Percentiles rank a stretch among this genome's conserved stretches.
These are phyloP conservation scores for Mycena crocata DNA, from an alignment of 768 basidiomycete genomes.

Conservation along the genomic window DNA sequence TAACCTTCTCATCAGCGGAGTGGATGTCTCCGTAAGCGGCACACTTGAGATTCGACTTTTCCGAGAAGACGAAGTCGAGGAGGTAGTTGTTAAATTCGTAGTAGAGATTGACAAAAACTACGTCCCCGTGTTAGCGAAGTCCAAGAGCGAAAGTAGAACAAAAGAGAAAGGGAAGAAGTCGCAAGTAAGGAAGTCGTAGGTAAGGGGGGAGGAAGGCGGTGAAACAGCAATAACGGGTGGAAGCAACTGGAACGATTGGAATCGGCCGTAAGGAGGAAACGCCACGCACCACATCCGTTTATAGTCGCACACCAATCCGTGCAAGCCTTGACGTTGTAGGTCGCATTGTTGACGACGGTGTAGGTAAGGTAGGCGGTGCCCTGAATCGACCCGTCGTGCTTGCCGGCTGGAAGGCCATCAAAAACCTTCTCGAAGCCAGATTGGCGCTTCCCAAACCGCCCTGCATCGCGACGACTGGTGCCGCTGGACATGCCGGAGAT, in stretches of 20 bases:
- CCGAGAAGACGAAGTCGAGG: constrained; percentile 51
- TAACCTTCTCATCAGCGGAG: constrained; percentile 56
- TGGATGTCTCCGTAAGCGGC: constrained; percentile 58
- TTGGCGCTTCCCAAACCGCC: constrained; percentile 36
- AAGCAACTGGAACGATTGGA: not conserved
- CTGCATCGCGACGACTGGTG: constrained; percentile 8
- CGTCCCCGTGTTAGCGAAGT: not conserved
- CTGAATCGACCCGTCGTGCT: constrained; percentile 54
- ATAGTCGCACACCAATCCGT: constrained; percentile 53
- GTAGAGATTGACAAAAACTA: constrained; percentile 62
- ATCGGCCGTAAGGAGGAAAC: not conserved
- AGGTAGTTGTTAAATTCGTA: constrained; percentile 61
- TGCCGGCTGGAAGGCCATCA: constrained; percentile 48
- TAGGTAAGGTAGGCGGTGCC: constrained; percentile 64
- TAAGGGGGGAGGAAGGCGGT: not conserved
- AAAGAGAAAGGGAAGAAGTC: not conserved
- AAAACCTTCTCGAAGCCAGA: constrained; percentile 48
- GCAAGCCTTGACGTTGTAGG: constrained; percentile 58
- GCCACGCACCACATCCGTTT: constrained; percentile 55
- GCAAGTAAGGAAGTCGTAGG: no score
- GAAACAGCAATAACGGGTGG: not conserved
- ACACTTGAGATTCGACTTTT: constrained; percentile 61
- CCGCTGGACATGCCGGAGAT: constrained; percentile 27
- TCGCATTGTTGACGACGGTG: constrained; percentile 56
- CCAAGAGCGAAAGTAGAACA: no score